Base-by-base conservation (phyloP, 164 flowering plant genomes). In the Brasenia schreberi region DNA sequence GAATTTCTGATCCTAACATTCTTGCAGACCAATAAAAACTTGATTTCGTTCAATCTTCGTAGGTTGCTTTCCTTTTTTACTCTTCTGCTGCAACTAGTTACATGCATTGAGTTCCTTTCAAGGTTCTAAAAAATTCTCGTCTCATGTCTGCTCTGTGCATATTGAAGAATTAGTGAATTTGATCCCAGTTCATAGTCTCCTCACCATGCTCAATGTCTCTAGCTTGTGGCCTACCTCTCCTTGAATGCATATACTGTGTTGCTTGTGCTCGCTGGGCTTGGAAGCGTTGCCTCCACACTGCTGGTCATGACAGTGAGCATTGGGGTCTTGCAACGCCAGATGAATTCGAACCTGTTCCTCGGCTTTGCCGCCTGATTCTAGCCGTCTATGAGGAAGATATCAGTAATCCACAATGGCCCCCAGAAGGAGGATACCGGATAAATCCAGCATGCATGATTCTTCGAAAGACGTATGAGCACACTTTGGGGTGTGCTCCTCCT, bases 331-430 rank as follows among this genome's bases (percentile, higher is more conserved):
- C 99, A 23, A 76, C 83, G 5, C 80, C 87, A 12, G 88, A 78
- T 68, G 99, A 94, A 68, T 91, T 94, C 67, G 93, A 94, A 76
- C 96, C 95, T 10, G 80, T 94, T 5, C 96, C 99, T 17, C 91
- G 84, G 18, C 77, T 89, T 5, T 94, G 99, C 69, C 85, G 89
- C 27, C 79, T 82, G 11, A 84, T 94, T 42, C 72, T 91, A 19
- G 72, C 96, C 14, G 90, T 82, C 0, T 94, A 94, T 74, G 99
- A 94, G 68, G 93, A 89, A 44, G 99, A 94, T 71, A 77, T 94
- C 16, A 75, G 77, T 3, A 60, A 82, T 17, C 99, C 96, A 0
- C 71, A 87, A 17, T 94, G 93, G 93, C 92, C 84, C 11, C 97
- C 97, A 0, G 87, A 87, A 5, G 90, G 90, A 43, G 97, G 99